Evolutionary conservation across 2,329 filamentous ascomycete species (phyloP).

Genomic region (Alternaria panax): DNA sequence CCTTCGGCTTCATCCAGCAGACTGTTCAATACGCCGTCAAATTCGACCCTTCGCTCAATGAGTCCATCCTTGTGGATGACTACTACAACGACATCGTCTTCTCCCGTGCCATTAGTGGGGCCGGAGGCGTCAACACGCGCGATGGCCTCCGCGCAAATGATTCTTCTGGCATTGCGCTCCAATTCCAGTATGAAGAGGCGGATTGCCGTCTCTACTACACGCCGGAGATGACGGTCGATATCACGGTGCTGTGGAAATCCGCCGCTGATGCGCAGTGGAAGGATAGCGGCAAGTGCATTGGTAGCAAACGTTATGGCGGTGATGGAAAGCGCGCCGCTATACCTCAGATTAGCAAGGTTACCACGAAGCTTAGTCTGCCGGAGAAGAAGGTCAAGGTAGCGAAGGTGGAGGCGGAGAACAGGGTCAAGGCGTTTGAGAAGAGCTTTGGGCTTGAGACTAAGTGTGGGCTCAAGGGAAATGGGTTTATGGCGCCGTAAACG

Average conservation of each 20-base stretch:
- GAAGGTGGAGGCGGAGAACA: constrained; percentile 25
- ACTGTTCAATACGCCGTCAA: constrained; percentile 31
- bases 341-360: constrained; percentile 21
- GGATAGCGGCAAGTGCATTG: constrained; percentile 42
- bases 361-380: constrained; percentile 34
- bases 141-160: constrained; percentile 47
- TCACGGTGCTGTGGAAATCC: constrained; percentile 48
- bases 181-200: constrained; percentile 51
- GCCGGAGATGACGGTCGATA: constrained; percentile 52
- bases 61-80: constrained; percentile 32
- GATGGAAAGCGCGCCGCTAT: constrained; percentile 25
- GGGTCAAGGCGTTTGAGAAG: constrained; percentile 35
- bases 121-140: constrained; percentile 43
- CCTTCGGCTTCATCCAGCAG: constrained; percentile 43
- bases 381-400: constrained; percentile 18
- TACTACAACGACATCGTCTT: constrained; percentile 40
- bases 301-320: constrained; percentile 23
- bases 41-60: constrained; percentile 33
- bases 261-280: constrained; percentile 49
- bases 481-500: constrained; percentile 46
- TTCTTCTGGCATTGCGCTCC: constrained; percentile 42
- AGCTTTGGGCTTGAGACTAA: constrained; percentile 42
- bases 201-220: constrained; percentile 53
- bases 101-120: constrained; percentile 25
- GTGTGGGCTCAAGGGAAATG: constrained; percentile 36